Evolutionary conservation across 305 asterid genomes (phyloP), one percentile per base, ranked within the genome.

Genomic region (Andrographis paniculata): DNA sequence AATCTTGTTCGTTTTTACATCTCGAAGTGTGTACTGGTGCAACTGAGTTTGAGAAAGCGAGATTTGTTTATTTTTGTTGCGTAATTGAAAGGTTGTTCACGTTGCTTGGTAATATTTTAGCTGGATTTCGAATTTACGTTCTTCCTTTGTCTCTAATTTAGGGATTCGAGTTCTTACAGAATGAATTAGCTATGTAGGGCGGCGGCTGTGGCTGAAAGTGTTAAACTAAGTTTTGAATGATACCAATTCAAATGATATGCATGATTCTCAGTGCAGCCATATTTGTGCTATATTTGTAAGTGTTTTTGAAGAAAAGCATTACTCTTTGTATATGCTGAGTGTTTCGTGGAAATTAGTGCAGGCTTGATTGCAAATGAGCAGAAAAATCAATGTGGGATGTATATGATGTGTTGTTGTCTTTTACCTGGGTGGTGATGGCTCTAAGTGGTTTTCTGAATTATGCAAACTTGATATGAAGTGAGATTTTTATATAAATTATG

Each of bases 361-460:
- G 52, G 23, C 19, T 28, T 56, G 54, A 24, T 13, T 31, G 23
- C 19, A 51, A 38, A 33, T 24, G 52, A 37, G 20, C 39, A 22
- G 55, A 17, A 42, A 52, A 22, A 45, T 16, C 7, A 50, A 30
- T 31, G 14, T 18, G 0, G 9, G 9, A 20, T 33, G 14, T 52
- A 28, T 56, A 60, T 49, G 23, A 19, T 42, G 39, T 33, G 38
- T 33, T 33, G 42, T n/a, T 33, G 55, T 38, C 28, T 50, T 21
- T 43, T 37, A 17, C 14, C 59, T 55, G 36, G 58, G 50, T 37
- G 7, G 45, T 15, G 20, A 48, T 56, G 54, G 40, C 11, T 37
- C 56, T 23, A 17, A 18, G 28, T 43, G 22, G 48, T 52, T 30
- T 14, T 17, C 1, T 47, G 17, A n/a, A n/a, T 49, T 14, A 41